A percentile compares a stretch with the other conserved stretches of the same genome.
These are phyloP conservation scores for Phytophthora syringae DNA, from an alignment of 352 stramenopile species.

Conservation along the genomic window DNA sequence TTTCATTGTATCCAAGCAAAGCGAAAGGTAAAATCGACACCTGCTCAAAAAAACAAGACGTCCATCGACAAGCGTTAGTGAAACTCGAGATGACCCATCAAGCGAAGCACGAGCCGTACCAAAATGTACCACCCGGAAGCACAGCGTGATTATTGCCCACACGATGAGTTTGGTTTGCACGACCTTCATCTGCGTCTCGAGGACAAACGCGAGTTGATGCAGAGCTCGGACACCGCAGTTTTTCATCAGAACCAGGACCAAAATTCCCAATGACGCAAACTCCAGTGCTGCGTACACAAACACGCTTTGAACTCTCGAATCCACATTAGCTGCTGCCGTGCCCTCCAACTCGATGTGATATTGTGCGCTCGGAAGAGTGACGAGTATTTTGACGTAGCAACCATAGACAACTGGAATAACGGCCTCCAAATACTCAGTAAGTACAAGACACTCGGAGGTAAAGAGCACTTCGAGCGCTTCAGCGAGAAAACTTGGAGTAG, in stretches of 20 bases:
- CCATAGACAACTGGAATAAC: conserved; percentile 36
- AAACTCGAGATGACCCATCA: neutral
- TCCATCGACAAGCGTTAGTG: too few relatives aligned
- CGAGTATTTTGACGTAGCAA: conserved; percentile 14
- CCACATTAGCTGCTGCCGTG: too few relatives aligned
- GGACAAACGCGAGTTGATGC: conserved; percentile 39
- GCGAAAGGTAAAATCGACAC: conserved; percentile 25
- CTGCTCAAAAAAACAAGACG: neutral
- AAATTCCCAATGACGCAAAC: conserved; percentile 19
- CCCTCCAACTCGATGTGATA: conserved; percentile 18
- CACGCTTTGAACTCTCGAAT: too few relatives aligned
- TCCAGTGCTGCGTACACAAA: conserved; percentile 26
- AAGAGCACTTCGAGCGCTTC: conserved; percentile 32
- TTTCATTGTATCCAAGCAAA: too few relatives aligned
- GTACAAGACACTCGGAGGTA: conserved; percentile 39
- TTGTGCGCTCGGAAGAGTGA: conserved; percentile 22
- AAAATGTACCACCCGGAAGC: conserved; percentile 23
- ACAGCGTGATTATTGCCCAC: conserved; percentile 30
- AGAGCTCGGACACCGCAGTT: conserved; percentile 22
- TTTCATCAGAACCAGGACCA: conserved; percentile 19
- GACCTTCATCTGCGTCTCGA: conserved; percentile 27
- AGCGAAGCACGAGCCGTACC: conserved; percentile 6
- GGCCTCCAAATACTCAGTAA: conserved; percentile 41
- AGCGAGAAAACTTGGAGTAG: too few relatives aligned
- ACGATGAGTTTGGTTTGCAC: conserved; percentile 33